These are phyloP conservation scores for Globisporangium mamillatum DNA, from an alignment of 352 stramenopile genomes.

Conservation along the genomic window DNA sequence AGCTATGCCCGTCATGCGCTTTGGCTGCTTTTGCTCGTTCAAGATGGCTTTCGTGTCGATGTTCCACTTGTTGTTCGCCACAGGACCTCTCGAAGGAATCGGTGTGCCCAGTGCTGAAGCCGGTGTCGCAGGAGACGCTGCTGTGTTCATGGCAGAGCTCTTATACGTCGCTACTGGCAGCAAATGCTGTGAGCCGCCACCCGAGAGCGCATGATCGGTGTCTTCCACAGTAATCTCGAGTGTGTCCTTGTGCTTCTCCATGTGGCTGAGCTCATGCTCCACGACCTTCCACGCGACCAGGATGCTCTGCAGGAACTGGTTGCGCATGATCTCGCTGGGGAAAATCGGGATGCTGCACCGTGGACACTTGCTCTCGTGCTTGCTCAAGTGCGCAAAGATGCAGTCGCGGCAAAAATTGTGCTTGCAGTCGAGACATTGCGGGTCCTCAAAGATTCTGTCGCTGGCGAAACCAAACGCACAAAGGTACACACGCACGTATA, in stretches of 20 bases:
- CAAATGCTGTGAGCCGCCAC: conserved; percentile 22
- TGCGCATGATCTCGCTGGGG: conserved; percentile 77
- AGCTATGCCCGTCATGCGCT: conserved; percentile 13
- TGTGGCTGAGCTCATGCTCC: conserved; percentile 49
- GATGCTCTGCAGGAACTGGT: conserved; percentile 86
- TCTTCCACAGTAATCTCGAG: conserved; percentile 26
- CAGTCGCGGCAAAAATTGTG: conserved; percentile 85
- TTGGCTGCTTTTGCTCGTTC: conserved; percentile 40
- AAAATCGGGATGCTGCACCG: conserved; percentile 69
- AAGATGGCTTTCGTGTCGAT: conserved; percentile 63
- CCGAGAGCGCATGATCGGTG: conserved; percentile 36
- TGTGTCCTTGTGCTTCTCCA: conserved; percentile 37
- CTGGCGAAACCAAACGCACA: conserved; percentile 25
- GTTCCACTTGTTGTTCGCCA: conserved; percentile 67
- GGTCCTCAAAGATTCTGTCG: conserved; percentile 70
- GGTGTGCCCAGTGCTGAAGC: not conserved
- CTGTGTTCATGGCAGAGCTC: not conserved
- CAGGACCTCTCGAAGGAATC: conserved; percentile 31
- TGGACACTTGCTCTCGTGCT: conserved; percentile 59
- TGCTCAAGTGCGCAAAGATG: conserved; percentile 63
- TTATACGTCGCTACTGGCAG: not conserved
- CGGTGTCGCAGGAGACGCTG: conserved; percentile 5
- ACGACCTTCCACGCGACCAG: conserved; percentile 71
- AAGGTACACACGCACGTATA: not conserved
- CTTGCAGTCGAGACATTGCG: conserved; percentile 85